A percentile compares a stretch with the other conserved stretches of the same genome.
Evolutionary conservation across 768 basidiomycete genomes (phyloP).

Genomic region (Crucibulum laeve): DNA sequence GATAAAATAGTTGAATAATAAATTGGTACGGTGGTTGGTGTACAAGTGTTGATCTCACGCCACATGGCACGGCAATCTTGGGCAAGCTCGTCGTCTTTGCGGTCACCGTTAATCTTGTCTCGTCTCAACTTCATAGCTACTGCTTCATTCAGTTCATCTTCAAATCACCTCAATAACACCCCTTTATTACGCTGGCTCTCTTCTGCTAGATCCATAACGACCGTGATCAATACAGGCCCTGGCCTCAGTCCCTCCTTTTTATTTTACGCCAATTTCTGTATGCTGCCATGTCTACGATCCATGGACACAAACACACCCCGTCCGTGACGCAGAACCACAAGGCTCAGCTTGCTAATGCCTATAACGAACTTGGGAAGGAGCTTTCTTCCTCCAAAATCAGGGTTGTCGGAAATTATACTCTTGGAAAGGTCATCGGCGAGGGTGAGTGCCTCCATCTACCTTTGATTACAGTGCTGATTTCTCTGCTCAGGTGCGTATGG

Average conservation of each 20-base stretch:
- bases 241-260: slow-evolving; percentile 31
- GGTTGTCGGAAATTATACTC: slow-evolving; percentile 91
- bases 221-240: slow-evolving; percentile 20
- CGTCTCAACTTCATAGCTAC: too few species aligned
- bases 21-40: too few species aligned
- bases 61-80: too few species aligned
- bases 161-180: slow-evolving; percentile 2
- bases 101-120: too few species aligned
- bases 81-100: too few species aligned
- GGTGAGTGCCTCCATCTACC: slow-evolving; percentile 41
- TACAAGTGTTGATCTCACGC: too few species aligned
- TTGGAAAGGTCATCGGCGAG: slow-evolving; percentile 94
- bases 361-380: slow-evolving; percentile 96
- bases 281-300: slow-evolving; percentile 43
- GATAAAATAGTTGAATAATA: too few species aligned
- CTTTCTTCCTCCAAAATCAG: slow-evolving; percentile 86
- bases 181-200: background rate
- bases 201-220: slow-evolving; percentile 2
- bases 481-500: slow-evolving; percentile 78
- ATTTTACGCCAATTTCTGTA: slow-evolving; percentile 27
- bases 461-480: background rate
- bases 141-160: too few species aligned
- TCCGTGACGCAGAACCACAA: slow-evolving; percentile 74
- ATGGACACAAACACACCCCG: slow-evolving; percentile 56
- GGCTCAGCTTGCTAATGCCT: slow-evolving; percentile 89